Evolutionary conservation across 805 yeast species (phyloP).

Genomic region (Phaffomyces opuntiae): DNA sequence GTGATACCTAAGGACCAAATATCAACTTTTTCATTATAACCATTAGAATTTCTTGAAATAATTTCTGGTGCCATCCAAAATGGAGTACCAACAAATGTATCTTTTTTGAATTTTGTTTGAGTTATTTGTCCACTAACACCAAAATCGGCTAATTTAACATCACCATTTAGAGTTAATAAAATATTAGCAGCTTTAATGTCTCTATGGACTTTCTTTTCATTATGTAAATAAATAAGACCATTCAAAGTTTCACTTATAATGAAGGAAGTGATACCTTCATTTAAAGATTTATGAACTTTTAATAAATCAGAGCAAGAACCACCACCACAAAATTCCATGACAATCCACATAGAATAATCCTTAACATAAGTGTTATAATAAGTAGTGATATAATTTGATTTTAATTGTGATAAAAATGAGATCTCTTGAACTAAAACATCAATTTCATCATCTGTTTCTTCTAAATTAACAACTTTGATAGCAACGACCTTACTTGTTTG

Average conservation of each 20-base stretch:
- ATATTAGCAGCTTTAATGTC: conserved; percentile 91
- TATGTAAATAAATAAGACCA: conserved; percentile 75
- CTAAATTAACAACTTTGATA: conserved; percentile 79
- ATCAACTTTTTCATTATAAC: conserved; percentile 83
- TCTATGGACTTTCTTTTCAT: conserved; percentile 72
- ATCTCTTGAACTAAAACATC: conserved; percentile 70
- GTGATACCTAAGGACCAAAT: conserved; percentile 97
- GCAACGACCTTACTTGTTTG: conserved; percentile 51
- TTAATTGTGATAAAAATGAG: conserved; percentile 58
- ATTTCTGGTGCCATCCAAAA: conserved; percentile 99
- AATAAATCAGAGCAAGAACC: conserved; percentile 83
- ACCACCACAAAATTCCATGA: conserved; percentile 94
- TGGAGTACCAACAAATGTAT: conserved; percentile 91
- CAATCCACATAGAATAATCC: conserved; percentile 74
- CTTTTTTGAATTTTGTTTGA: conserved; percentile 52
- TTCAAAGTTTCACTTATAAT: conserved; percentile 56
- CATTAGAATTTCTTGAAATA: conserved; percentile 43
- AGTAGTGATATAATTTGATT: conserved; percentile 55
- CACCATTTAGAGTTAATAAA: conserved; percentile 59
- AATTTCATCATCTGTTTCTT: conserved; percentile 71
- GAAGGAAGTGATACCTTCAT: conserved; percentile 53
- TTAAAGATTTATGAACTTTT: conserved; percentile 43
- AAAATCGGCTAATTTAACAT: conserved; percentile 82
- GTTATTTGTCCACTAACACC: conserved; percentile 84
- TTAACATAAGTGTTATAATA: conserved; percentile 57